These are phyloP conservation scores for Gossypium schwendimanii DNA, from an alignment of 441 rosid species.

Conservation along the genomic window DNA sequence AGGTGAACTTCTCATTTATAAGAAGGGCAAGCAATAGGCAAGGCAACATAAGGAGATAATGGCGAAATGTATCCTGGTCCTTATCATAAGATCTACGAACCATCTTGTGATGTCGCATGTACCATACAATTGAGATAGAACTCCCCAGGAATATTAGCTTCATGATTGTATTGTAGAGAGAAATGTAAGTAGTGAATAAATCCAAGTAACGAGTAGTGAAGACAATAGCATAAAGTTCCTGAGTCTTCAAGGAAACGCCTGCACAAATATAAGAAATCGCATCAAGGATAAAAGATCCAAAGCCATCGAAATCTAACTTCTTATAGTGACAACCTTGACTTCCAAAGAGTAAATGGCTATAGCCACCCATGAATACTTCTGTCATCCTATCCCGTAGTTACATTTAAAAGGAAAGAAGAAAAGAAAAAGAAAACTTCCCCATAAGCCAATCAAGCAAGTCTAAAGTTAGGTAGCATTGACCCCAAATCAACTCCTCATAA, in stretches of 20 bases:
- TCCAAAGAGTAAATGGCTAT: neutral
- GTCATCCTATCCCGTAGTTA: neutral
- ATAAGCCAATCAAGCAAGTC: neutral
- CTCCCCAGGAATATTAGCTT: constrained; percentile 59
- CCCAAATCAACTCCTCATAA: neutral
- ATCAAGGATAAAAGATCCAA: neutral
- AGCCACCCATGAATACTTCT: neutral
- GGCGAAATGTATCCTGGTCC: constrained; percentile 66
- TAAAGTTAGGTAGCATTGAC: neutral
- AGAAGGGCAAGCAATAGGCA: constrained; percentile 47
- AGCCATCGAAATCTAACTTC: neutral
- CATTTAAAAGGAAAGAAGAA: neutral
- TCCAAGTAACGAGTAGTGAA: constrained; percentile 52
- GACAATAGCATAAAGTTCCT: constrained; percentile 56
- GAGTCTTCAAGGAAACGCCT: constrained; percentile 67
- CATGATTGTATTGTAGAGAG: constrained; percentile 51
- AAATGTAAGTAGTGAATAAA: constrained; percentile 38
- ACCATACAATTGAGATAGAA: constrained; percentile 63
- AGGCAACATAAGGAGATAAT: constrained; percentile 45
- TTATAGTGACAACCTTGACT: neutral
- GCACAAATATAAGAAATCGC: constrained; percentile 11
- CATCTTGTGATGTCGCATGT: constrained; percentile 47
- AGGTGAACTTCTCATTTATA: constrained; percentile 43
- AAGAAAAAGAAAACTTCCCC: too few relatives aligned
- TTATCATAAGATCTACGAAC: constrained; percentile 53